phyloP scores from a whole-genome alignment of 805 yeast species.

The fission yeast (Schizosaccharomyces pombe) region ASM294v3 CU329670.1:183001-183500 shows the following conservation, averaged over 20 bases:
- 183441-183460: slow-evolving; percentile 47
- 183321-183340: slow-evolving; percentile 95
- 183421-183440: slow-evolving; percentile 44
- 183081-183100: slow-evolving; percentile 81
- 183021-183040: slow-evolving; percentile 77
- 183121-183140: slow-evolving; percentile 50
- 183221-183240: slow-evolving; percentile 65
- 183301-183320: slow-evolving; percentile 99
- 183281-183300: slow-evolving; percentile 89
- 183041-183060: slow-evolving; percentile 87
- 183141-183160: slow-evolving; percentile 85
- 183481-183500: slow-evolving; percentile 88
- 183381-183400: slow-evolving; percentile 74
- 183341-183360: slow-evolving; percentile 84
- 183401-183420: slow-evolving; percentile 91
- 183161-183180: slow-evolving; percentile 32
- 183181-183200: slow-evolving; percentile 43
- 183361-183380: slow-evolving; percentile 59
- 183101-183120: slow-evolving; percentile 66
- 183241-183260: slow-evolving; percentile 70
- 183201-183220: slow-evolving; percentile 62
- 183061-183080: slow-evolving; percentile 54
- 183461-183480: slow-evolving; percentile 68
- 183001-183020: slow-evolving; percentile 80
- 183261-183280: slow-evolving; percentile 95